Conservation (phyloP, 2,329 filamentous ascomycete species). For the Acrocalymma vagum region DNA sequence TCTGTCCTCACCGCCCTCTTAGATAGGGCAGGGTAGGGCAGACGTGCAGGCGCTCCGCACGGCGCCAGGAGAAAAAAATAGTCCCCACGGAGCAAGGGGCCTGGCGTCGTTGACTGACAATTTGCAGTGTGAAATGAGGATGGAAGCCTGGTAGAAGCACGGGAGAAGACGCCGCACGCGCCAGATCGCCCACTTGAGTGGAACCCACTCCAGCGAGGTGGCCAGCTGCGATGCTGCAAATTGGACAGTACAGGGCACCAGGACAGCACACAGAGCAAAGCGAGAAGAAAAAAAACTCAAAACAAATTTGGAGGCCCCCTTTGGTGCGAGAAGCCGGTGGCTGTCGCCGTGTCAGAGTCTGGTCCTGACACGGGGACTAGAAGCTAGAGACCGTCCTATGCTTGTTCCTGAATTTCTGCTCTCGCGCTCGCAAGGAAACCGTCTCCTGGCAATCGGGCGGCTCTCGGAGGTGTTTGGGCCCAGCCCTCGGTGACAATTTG, state of each 20-base stretch:
- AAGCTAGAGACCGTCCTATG: slow-evolving; percentile 32
- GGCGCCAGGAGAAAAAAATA: slow-evolving; percentile 31
- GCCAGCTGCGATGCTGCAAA: slow-evolving; percentile 37
- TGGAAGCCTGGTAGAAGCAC: slow-evolving; percentile 49
- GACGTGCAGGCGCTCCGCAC: too few relatives aligned
- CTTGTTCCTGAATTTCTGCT: slow-evolving; percentile 43
- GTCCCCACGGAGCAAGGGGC: slow-evolving; percentile 28
- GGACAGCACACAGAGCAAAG: too few relatives aligned
- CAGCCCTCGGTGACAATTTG: too few relatives aligned
- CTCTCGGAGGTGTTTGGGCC: slow-evolving; percentile 27
- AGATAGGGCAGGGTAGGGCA: too few relatives aligned
- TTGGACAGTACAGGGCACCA: too few relatives aligned
- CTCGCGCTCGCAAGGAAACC: slow-evolving; percentile 35
- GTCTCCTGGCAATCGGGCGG: slow-evolving; percentile 24
- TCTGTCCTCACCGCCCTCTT: too few relatives aligned
- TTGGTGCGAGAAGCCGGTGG: slow-evolving; percentile 24
- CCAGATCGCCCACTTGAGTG: slow-evolving; percentile 34
- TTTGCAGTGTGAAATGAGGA: too few relatives aligned
- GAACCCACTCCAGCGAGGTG: slow-evolving; percentile 15
- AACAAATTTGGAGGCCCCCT: slow-evolving; percentile 26
- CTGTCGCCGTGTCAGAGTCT: slow-evolving; percentile 37
- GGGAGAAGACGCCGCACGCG: slow-evolving; percentile 44
- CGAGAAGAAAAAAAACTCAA: too few relatives aligned
- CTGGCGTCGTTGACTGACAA: slow-evolving; percentile 34
- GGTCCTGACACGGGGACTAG: slow-evolving; percentile 30